A percentile compares a stretch with the other conserved stretches of the same genome.
Conservation (phyloP, 768 basidiomycete genomes). For the Nidularia pulvinata region DNA sequence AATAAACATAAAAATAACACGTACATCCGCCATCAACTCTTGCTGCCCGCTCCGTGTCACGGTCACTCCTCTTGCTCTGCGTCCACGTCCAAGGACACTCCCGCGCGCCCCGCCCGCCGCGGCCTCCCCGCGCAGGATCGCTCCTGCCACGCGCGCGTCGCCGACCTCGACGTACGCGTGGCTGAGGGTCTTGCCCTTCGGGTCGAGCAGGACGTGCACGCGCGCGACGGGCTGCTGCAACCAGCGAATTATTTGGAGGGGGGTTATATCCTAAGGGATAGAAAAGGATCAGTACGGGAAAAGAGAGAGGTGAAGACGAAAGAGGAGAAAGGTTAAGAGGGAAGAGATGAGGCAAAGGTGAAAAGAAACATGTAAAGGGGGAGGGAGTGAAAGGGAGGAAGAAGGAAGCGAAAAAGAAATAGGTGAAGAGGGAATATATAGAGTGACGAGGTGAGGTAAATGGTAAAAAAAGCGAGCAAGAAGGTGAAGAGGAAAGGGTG, state of each 20-base stretch:
- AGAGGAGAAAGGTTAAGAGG: too few species aligned
- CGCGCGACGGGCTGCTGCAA: conserved; percentile 67
- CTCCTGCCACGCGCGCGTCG: conserved; percentile 59
- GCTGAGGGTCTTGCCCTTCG: conserved; percentile 81
- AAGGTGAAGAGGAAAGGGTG: too few species aligned
- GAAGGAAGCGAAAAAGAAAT: too few species aligned
- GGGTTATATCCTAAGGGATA: conserved; percentile 73
- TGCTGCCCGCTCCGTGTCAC: conserved; percentile 79
- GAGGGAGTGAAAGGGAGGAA: too few species aligned
- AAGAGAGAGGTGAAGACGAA: not conserved
- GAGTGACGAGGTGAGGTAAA: too few species aligned
- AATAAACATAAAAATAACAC: conserved; percentile 14
- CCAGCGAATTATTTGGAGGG: conserved; percentile 68
- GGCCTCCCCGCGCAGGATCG: conserved; percentile 62
- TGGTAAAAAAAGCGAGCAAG: too few species aligned
- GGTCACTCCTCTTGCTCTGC: conserved; percentile 81
- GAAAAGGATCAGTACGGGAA: not conserved
- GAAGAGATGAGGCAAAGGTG: too few species aligned
- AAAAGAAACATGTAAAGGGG: too few species aligned
- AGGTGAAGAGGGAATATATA: too few species aligned
- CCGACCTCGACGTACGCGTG: conserved; percentile 83
- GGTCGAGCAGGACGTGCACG: conserved; percentile 79
- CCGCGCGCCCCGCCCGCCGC: conserved; percentile 39
- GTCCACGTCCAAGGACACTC: conserved; percentile 74
- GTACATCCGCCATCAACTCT: conserved; percentile 80